These are phyloP conservation scores for Melocanna baccifera DNA, from an alignment of 176 grass and related monocot species.

Conservation along the genomic window DNA sequence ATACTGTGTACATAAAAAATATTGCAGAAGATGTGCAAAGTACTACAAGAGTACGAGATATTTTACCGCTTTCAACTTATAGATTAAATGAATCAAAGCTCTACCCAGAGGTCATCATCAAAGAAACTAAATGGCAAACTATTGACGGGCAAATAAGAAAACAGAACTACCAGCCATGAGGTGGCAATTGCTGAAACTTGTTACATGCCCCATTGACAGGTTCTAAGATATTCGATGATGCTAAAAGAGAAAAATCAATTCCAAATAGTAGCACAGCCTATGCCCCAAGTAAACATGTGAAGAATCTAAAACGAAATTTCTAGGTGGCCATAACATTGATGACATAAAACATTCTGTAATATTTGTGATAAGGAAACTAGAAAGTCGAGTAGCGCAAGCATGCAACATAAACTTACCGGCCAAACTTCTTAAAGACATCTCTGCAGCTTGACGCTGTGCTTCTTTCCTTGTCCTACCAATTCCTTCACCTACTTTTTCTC, in stretches of 20 bases:
- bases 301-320: background rate
- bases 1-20: background rate
- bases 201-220: background rate
- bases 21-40: background rate
- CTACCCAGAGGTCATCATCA: background rate
- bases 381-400: background rate
- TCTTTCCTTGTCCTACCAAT: conserved; percentile 90
- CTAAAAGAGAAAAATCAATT: conserved; percentile 6
- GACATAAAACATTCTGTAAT: conserved; percentile 7
- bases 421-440: conserved; percentile 74
- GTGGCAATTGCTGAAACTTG: background rate
- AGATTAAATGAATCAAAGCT: conserved; percentile 1
- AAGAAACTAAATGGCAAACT: conserved; percentile 35
- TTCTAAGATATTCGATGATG: background rate
- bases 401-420: conserved; percentile 56
- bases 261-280: background rate
- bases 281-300: background rate
- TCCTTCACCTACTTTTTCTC: conserved; percentile 86
- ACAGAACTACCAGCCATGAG: background rate
- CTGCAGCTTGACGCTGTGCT: conserved; percentile 71
- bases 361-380: background rate
- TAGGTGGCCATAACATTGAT: background rate
- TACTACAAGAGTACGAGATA: background rate
- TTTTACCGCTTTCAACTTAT: background rate
- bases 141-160: conserved; percentile 32